Conservation (phyloP, 2,329 filamentous ascomycete genomes). For the Colletotrichum truncatum region DNA sequence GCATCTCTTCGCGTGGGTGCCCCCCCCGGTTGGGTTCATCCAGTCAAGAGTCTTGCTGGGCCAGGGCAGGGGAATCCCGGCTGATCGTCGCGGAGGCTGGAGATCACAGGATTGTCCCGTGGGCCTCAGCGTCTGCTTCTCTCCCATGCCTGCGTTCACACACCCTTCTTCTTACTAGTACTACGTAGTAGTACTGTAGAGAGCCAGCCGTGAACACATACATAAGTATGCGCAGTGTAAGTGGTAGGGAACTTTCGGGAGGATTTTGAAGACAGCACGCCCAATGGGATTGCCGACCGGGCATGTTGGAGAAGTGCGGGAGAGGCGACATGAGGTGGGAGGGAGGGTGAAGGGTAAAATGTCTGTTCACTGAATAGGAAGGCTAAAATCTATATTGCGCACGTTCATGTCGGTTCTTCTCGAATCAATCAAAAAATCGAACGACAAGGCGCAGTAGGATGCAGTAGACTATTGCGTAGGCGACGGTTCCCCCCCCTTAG, state of each 20-base stretch:
- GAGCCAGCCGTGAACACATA: neutral
- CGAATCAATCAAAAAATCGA: neutral
- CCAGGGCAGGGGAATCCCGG: conserved; percentile 27
- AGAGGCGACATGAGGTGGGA: neutral
- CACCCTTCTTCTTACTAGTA: neutral
- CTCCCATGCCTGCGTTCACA: neutral
- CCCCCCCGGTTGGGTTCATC: conserved; percentile 1
- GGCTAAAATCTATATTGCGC: neutral
- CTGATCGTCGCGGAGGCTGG: conserved; percentile 33
- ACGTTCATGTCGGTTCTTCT: conserved; percentile 12
- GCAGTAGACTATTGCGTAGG: neutral
- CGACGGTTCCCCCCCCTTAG: neutral
- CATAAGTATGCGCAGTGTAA: too few species aligned
- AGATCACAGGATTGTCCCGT: conserved; percentile 34
- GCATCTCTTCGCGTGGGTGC: conserved; percentile 28
- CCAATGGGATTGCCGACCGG: conserved; percentile 23
- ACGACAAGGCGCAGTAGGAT: neutral
- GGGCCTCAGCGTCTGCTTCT: conserved; percentile 21
- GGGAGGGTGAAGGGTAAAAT: neutral
- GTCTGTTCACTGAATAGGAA: neutral
- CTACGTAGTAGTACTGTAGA: neutral
- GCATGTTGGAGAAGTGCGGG: neutral
- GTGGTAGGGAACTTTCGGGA: conserved; percentile 23
- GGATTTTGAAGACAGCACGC: conserved; percentile 22
- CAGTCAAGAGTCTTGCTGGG: conserved; percentile 15